A percentile compares a stretch with the other conserved stretches of the same genome.
Evolutionary conservation across 768 basidiomycete genomes (phyloP).

Genomic region (Pleurotus sapidus): DNA sequence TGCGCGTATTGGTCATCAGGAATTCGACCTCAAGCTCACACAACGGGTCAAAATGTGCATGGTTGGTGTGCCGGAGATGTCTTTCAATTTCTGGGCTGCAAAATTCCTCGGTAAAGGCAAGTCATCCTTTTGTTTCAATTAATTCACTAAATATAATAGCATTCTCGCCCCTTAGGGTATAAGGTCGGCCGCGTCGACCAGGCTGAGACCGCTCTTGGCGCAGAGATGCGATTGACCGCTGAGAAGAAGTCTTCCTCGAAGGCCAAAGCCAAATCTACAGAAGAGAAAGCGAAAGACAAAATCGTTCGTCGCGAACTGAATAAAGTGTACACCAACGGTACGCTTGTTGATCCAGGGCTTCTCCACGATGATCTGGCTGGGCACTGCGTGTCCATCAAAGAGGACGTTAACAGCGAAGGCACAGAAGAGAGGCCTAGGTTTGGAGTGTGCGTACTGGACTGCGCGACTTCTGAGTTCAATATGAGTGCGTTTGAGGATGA

Average conservation of each 20-base stretch:
- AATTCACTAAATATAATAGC: no score
- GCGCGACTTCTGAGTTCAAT: constrained; percentile 94
- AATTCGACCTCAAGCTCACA: constrained; percentile 93
- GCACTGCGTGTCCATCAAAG: constrained; percentile 90
- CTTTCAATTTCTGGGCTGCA: constrained; percentile 93
- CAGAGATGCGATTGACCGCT: constrained; percentile 89
- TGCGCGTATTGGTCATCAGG: constrained; percentile 86
- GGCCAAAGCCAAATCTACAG: constrained; percentile 51
- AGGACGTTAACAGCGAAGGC: constrained; percentile 45
- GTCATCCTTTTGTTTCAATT: background rate
- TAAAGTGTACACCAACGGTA: constrained; percentile 96
- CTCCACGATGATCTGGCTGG: constrained; percentile 92
- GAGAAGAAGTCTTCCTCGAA: constrained; percentile 58
- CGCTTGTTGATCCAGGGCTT: constrained; percentile 87
- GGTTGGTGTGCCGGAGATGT: constrained; percentile 80
- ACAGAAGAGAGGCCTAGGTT: constrained; percentile 53
- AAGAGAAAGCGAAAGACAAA: constrained; percentile 71
- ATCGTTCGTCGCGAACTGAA: constrained; percentile 90
- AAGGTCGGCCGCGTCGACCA: constrained; percentile 98
- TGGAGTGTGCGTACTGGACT: constrained; percentile 90
- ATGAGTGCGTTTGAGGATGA: constrained; percentile 90
- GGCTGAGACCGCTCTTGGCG: constrained; percentile 93
- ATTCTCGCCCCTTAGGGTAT: constrained; percentile 48
- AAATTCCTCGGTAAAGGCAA: constrained; percentile 82
- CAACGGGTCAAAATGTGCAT: constrained; percentile 98